Conservation (phyloP, 306 rosid genomes). For the Lagenaria siceraria region DNA sequence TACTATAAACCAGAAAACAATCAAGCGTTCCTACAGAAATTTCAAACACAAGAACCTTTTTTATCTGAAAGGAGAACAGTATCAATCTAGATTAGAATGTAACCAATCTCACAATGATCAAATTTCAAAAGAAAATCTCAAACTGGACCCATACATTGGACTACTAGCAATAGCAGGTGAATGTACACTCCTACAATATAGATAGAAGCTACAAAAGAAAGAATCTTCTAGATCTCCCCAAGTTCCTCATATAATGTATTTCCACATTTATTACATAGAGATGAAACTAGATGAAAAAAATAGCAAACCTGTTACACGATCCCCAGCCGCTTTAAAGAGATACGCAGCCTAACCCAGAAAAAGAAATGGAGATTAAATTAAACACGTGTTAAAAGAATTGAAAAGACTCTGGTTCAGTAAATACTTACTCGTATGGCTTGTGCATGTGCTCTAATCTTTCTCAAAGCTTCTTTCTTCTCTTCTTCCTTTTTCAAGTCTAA, state of each 20-base stretch:
- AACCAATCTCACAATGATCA: background rate
- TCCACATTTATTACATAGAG: background rate
- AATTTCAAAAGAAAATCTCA: background rate
- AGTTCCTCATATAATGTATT: background rate
- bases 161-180: background rate
- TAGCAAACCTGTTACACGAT: conserved; percentile 31
- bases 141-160: background rate
- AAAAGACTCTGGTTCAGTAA: conserved; percentile 7
- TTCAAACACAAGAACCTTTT: background rate
- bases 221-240: background rate
- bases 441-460: conserved; percentile 76
- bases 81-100: background rate
- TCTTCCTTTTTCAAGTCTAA: conserved; percentile 92
- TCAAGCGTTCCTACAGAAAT: background rate
- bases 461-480: conserved; percentile 48
- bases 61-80: background rate
- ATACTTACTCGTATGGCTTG: conserved; percentile 67
- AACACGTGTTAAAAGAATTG: conserved; percentile 1
- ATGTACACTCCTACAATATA: background rate
- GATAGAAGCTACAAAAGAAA: background rate
- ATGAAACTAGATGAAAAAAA: background rate
- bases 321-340: conserved; percentile 45
- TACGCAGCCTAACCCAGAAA: conserved; percentile 61
- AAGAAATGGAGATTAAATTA: background rate
- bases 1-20: background rate